Conservation (phyloP, 208 protist species). For the Giardia muris region DNA sequence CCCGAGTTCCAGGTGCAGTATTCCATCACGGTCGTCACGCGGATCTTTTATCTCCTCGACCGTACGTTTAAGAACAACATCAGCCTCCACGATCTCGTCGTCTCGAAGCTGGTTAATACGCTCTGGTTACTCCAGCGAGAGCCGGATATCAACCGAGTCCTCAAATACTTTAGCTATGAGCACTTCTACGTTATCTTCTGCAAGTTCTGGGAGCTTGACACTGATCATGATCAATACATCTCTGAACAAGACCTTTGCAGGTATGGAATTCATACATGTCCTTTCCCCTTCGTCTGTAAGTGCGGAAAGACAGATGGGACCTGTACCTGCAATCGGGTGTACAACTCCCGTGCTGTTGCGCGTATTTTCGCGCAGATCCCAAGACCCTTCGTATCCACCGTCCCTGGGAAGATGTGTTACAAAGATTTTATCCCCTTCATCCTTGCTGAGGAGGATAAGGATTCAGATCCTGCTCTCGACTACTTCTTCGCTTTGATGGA, state of each 20-base stretch:
- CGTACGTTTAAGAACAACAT: neutral
- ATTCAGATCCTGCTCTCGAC: neutral
- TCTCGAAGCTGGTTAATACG: neutral
- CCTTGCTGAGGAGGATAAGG: conserved; percentile 43
- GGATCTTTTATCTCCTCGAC: conserved; percentile 34
- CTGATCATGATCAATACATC: conserved; percentile 41
- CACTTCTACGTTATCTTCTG: conserved; percentile 48
- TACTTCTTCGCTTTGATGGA: conserved; percentile 42
- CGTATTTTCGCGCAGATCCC: neutral
- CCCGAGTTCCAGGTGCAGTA: conserved; percentile 44
- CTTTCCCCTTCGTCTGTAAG: neutral
- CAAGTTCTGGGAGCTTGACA: conserved; percentile 45
- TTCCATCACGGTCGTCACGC: conserved; percentile 29
- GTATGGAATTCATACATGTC: conserved; percentile 6
- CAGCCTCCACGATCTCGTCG: neutral
- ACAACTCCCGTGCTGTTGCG: neutral
- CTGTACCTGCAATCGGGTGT: neutral
- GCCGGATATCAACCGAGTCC: conserved; percentile 36
- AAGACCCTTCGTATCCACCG: conserved; percentile 3
- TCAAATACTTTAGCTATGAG: conserved; percentile 41
- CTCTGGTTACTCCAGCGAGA: conserved; percentile 31
- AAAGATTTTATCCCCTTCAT: conserved; percentile 41
- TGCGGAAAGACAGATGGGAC: neutral
- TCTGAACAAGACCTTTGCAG: conserved; percentile 14
- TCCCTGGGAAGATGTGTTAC: conserved; percentile 12